A percentile compares a stretch with the other conserved stretches of the same genome.
Conservation (phyloP, 2,329 filamentous ascomycete genomes). For the Aspergillus sp. region DNA sequence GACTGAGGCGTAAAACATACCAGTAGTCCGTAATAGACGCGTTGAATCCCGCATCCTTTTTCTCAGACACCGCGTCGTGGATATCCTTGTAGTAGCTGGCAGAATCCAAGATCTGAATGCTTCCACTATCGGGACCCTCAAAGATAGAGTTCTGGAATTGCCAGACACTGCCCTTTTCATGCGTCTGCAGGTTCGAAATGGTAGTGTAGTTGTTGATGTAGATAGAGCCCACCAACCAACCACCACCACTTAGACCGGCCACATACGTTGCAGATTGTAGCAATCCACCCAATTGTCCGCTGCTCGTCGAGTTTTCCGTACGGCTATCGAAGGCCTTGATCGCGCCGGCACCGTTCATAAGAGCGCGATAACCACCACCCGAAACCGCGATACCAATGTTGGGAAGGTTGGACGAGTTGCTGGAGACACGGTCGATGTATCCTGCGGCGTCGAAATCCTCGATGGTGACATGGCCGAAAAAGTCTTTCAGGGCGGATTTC, state of each 20-base stretch:
- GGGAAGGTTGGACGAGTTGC: conserved; percentile 59
- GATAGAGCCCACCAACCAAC: conserved; percentile 82
- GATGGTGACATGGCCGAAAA: conserved; percentile 72
- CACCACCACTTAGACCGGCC: conserved; percentile 77
- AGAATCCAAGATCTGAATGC: conserved; percentile 47
- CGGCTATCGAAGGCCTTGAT: conserved; percentile 77
- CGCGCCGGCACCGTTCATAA: conserved; percentile 82
- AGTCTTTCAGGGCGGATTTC: conserved; percentile 68
- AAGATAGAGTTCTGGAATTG: conserved; percentile 50
- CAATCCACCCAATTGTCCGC: conserved; percentile 74
- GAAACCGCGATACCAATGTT: conserved; percentile 77
- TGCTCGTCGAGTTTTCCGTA: conserved; percentile 59
- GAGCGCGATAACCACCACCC: conserved; percentile 83
- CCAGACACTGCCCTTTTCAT: conserved; percentile 24
- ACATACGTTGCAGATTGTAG: conserved; percentile 82
- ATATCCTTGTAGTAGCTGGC: conserved; percentile 65
- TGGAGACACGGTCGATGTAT: conserved; percentile 64
- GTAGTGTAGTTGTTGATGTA: conserved; percentile 77
- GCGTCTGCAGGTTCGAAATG: conserved; percentile 46
- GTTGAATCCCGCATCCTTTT: conserved; percentile 63
- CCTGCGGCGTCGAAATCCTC: conserved; percentile 70
- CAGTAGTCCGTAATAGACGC: conserved; percentile 84
- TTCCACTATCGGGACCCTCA: conserved; percentile 29
- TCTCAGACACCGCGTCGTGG: conserved; percentile 57
- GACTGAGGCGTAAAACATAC: conserved; percentile 34